Evolutionary conservation across 73 alveolate genomes (phyloP).

Genomic region (Urostyla sp.): DNA sequence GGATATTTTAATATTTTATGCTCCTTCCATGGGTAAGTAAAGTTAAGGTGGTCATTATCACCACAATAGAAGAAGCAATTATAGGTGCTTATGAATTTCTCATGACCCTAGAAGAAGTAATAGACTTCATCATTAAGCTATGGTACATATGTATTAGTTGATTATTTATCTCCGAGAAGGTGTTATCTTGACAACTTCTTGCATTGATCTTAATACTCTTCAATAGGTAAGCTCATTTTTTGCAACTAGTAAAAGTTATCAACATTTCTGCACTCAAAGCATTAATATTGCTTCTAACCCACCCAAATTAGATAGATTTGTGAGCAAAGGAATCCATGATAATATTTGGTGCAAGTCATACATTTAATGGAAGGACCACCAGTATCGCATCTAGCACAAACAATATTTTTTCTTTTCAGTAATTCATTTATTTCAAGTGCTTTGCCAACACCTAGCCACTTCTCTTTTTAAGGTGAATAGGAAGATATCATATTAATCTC

Average conservation of each 20-base stretch:
- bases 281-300: background rate
- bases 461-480: conserved; percentile 4
- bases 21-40: conserved; percentile 27
- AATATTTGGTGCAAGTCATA: background rate
- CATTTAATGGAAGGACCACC: conserved; percentile 46
- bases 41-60: background rate
- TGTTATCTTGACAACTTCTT: conserved; percentile 1
- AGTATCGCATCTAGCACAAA: conserved; percentile 21
- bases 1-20: conserved; percentile 7
- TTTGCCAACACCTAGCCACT: conserved; percentile 53
- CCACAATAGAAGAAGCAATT: conserved; percentile 49
- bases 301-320: background rate
- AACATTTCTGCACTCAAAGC: conserved; percentile 32
- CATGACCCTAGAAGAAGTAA: conserved; percentile 58
- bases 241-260: conserved; percentile 2
- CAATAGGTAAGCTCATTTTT: background rate
- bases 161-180: background rate
- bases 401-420: background rate
- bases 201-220: background rate
- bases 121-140: conserved; percentile 42
- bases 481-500: conserved; percentile 25
- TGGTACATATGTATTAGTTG: background rate
- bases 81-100: conserved; percentile 26
- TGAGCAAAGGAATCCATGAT: conserved; percentile 52
- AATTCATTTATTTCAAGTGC: conserved; percentile 43